Evolutionary conservation across 2,329 filamentous ascomycete species (phyloP).

Genomic region (Fusarium marasasianum): DNA sequence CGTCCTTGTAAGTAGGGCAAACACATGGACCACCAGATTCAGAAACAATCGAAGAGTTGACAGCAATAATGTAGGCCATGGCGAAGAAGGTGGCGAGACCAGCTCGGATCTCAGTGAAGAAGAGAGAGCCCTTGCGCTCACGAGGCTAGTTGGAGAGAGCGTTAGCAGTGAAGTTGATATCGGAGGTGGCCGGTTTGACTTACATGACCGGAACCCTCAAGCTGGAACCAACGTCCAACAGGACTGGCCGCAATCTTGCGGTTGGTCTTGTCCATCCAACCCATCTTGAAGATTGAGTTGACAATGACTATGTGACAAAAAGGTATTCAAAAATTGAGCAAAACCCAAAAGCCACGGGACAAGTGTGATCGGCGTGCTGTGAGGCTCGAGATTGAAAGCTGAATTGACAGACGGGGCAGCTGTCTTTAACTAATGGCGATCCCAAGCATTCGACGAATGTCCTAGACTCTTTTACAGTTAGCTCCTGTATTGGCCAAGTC

Average conservation of each 20-base stretch:
- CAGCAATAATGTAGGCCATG: slow-evolving; percentile 64
- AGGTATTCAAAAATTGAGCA: slow-evolving; percentile 17
- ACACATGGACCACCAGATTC: slow-evolving; percentile 80
- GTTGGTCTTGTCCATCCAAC: slow-evolving; percentile 62
- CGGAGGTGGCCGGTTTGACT: slow-evolving; percentile 48
- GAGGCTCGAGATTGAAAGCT: slow-evolving; percentile 3
- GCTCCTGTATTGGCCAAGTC: slow-evolving; percentile 8
- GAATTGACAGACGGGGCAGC: background rate
- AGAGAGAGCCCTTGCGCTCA: slow-evolving; percentile 78
- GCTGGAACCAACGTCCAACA: slow-evolving; percentile 78
- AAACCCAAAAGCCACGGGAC: background rate
- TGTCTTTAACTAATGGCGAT: slow-evolving; percentile 23
- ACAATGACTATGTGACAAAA: background rate
- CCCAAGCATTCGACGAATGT: background rate
- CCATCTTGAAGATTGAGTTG: slow-evolving; percentile 49
- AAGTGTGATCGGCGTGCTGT: background rate
- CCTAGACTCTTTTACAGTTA: slow-evolving; percentile 27
- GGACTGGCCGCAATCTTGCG: slow-evolving; percentile 68
- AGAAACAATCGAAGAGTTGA: slow-evolving; percentile 64
- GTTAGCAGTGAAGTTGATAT: background rate
- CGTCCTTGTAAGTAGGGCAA: slow-evolving; percentile 65
- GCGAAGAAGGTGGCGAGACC: slow-evolving; percentile 83
- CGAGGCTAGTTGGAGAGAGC: slow-evolving; percentile 58
- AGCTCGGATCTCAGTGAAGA: slow-evolving; percentile 85
- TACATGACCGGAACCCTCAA: slow-evolving; percentile 86